These are phyloP conservation scores for Gossypium mustelinum DNA, from an alignment of 345 rosid genomes.

Conservation along the genomic window DNA sequence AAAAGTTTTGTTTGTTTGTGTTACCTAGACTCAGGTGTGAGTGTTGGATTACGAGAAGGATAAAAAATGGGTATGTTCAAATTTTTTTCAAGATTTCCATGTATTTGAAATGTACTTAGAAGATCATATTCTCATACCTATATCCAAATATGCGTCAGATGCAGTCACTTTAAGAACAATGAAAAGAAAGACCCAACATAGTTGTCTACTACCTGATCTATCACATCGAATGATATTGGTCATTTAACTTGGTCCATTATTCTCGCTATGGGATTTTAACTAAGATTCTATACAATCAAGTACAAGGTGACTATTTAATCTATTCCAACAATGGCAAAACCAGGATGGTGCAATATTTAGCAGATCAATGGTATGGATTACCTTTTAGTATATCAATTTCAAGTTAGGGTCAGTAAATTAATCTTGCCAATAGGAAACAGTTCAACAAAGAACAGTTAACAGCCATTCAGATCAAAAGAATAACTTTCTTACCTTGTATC, in stretches of 20 bases:
- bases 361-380: not conserved
- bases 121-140: not conserved
- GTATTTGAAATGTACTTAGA: not conserved
- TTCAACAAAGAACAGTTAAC: not conserved
- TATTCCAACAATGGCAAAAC: not conserved
- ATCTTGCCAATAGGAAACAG: not conserved
- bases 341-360: not conserved
- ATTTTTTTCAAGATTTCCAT: not conserved
- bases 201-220: not conserved
- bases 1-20: not conserved
- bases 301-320: not conserved
- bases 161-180: not conserved
- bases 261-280: not conserved
- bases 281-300: not conserved
- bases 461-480: not conserved
- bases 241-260: not conserved
- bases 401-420: not conserved
- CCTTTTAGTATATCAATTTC: not conserved
- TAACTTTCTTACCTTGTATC: slow-evolving; percentile 59
- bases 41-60: not conserved
- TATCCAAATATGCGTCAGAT: not conserved
- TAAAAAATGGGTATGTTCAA: not conserved
- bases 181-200: not conserved
- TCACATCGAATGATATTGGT: not conserved
- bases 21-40: not conserved